These are phyloP conservation scores for Taphrina flavorubra DNA, from an alignment of 1,139 yeast genomes.

Conservation along the genomic window DNA sequence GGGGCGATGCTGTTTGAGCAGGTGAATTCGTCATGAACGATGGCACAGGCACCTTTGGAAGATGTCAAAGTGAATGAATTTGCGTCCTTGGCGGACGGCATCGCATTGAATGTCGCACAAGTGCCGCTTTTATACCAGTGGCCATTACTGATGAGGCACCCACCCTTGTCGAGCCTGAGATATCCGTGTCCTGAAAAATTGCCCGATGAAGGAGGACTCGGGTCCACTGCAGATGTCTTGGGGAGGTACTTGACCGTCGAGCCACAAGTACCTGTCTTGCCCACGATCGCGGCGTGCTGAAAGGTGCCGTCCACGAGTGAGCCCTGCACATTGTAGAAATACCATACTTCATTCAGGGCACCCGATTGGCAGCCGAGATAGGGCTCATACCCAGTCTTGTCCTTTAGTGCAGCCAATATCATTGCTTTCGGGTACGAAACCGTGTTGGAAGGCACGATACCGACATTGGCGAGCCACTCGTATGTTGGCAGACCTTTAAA, in stretches of 20 bases:
- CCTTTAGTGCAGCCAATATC: slow-evolving; percentile 66
- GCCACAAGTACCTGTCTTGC: slow-evolving; percentile 66
- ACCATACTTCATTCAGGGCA: slow-evolving; percentile 88
- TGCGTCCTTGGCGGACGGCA: background rate
- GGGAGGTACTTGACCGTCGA: slow-evolving; percentile 71
- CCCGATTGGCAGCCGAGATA: slow-evolving; percentile 73
- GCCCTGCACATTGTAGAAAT: slow-evolving; percentile 71
- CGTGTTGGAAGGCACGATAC: slow-evolving; percentile 69
- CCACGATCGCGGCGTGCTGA: slow-evolving; percentile 66
- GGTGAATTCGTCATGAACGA: background rate
- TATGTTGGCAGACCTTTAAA: slow-evolving; percentile 73
- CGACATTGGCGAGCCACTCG: slow-evolving; percentile 67
- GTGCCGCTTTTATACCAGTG: slow-evolving; percentile 83
- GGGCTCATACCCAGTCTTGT: slow-evolving; percentile 65
- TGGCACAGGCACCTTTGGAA: slow-evolving; percentile 9
- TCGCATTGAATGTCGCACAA: slow-evolving; percentile 73
- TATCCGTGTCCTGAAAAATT: slow-evolving; percentile 53
- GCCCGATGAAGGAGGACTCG: slow-evolving; percentile 41
- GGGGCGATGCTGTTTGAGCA: slow-evolving; percentile 1
- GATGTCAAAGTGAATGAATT: slow-evolving; percentile 13
- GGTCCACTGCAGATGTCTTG: slow-evolving; percentile 53
- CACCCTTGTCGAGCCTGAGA: slow-evolving; percentile 63
- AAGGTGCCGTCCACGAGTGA: slow-evolving; percentile 71
- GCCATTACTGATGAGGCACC: slow-evolving; percentile 85
- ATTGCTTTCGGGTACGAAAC: slow-evolving; percentile 68